A percentile compares a stretch with the other conserved stretches of the same genome.
These are phyloP conservation scores for Parietichytrium sp. DNA, from an alignment of 108 stramenopile species.

Conservation along the genomic window DNA sequence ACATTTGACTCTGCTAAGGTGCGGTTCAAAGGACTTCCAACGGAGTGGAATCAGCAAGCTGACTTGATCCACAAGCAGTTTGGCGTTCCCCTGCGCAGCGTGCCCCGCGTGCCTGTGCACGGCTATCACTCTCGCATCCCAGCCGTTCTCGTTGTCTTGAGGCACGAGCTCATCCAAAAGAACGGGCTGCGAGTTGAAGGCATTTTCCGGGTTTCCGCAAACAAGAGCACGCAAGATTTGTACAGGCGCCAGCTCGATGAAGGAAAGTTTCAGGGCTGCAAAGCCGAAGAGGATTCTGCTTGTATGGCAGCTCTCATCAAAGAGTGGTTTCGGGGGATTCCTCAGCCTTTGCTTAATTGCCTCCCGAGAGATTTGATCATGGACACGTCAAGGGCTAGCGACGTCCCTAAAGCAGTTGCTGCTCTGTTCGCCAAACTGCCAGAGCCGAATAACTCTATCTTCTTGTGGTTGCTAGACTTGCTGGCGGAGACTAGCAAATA, in stretches of 20 bases:
- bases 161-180: background rate
- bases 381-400: background rate
- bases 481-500: background rate
- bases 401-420: background rate
- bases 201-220: slow-evolving; percentile 5
- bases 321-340: slow-evolving; percentile 22
- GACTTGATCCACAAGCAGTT: background rate
- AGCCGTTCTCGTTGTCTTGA: background rate
- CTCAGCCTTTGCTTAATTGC: background rate
- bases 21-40: background rate
- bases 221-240: background rate
- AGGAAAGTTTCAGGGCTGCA: background rate
- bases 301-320: slow-evolving; percentile 37
- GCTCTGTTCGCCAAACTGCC: background rate
- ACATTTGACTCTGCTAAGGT: slow-evolving; percentile 1
- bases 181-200: slow-evolving; percentile 13
- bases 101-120: background rate
- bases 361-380: background rate
- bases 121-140: slow-evolving; percentile 6
- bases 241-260: slow-evolving; percentile 25
- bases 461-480: slow-evolving; percentile 1
- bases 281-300: background rate
- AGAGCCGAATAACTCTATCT: slow-evolving; percentile 28
- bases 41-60: background rate
- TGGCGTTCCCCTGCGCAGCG: background rate